phyloP scores from a whole-genome alignment of 75 land plant genomes.

The Ceratopteris richardii region DNA sequence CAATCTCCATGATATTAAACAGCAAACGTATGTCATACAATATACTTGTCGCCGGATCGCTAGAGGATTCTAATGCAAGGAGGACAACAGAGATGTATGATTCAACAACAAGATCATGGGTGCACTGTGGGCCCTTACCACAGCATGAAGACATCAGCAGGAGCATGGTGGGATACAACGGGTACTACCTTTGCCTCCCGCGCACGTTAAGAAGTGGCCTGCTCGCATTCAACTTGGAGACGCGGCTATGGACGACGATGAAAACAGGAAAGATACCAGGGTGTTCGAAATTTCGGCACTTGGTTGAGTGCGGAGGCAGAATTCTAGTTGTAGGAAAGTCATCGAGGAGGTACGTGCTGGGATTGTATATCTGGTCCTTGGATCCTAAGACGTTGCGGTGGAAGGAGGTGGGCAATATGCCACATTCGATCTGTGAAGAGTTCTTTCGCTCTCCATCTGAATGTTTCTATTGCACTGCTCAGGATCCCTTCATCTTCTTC shows the following conservation, averaged over 20 bases:
- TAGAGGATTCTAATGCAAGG: not conserved
- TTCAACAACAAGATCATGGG: slow-evolving; percentile 5
- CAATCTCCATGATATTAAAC: slow-evolving; percentile 25
- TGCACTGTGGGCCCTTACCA: slow-evolving; percentile 7
- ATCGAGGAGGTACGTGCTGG: slow-evolving; percentile 19
- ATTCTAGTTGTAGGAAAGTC: slow-evolving; percentile 28
- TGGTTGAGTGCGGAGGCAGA: slow-evolving; percentile 22
- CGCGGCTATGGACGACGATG: slow-evolving; percentile 20
- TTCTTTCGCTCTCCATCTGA: slow-evolving; percentile 30
- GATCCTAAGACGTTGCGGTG: slow-evolving; percentile 24
- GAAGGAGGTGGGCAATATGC: slow-evolving; percentile 28
- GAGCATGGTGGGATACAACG: slow-evolving; percentile 6
- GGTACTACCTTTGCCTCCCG: slow-evolving; percentile 9
- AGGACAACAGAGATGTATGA: slow-evolving; percentile 15
- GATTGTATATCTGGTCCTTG: slow-evolving; percentile 24
- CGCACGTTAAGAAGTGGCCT: slow-evolving; percentile 12
- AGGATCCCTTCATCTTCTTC: slow-evolving; percentile 26
- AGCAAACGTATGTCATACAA: slow-evolving; percentile 17
- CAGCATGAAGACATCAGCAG: slow-evolving; percentile 9
- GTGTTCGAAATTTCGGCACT: slow-evolving; percentile 28
- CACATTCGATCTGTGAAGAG: slow-evolving; percentile 20
- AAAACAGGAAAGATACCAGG: slow-evolving; percentile 29
- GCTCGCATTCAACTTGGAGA: slow-evolving; percentile 20
- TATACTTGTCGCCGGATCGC: slow-evolving; percentile 19
- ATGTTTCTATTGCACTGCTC: slow-evolving; percentile 31